Percentiles rank a stretch among this genome's conserved stretches.
phyloP scores from a whole-genome alignment of 257 asterid species.

The Solanum bukasovii region DNA sequence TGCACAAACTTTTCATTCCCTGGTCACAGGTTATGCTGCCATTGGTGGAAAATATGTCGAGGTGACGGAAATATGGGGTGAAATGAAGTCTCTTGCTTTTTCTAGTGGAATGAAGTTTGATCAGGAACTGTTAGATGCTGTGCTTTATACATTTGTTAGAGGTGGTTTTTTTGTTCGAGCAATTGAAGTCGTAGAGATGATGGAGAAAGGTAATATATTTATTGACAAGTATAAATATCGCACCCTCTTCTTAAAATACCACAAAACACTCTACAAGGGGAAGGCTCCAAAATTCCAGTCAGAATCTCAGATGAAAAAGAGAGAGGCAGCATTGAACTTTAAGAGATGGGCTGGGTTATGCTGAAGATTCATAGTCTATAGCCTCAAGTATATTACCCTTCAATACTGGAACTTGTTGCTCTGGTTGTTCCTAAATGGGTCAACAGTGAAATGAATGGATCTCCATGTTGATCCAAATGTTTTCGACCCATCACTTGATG shows the following conservation, averaged over 20 bases:
- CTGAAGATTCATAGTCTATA: slow-evolving; percentile 3
- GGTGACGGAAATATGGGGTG: slow-evolving; percentile 91
- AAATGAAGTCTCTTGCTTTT: slow-evolving; percentile 62
- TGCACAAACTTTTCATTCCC: slow-evolving; percentile 81
- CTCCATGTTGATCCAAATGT: not conserved
- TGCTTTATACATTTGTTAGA: slow-evolving; percentile 78
- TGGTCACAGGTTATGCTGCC: slow-evolving; percentile 81
- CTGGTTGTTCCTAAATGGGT: not conserved
- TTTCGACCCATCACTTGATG: not conserved
- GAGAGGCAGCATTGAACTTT: slow-evolving; percentile 74
- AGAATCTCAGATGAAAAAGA: slow-evolving; percentile 61
- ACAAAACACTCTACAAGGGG: slow-evolving; percentile 58
- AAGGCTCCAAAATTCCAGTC: slow-evolving; percentile 77
- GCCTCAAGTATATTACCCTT: not conserved
- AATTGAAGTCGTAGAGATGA: slow-evolving; percentile 69
- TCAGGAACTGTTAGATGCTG: slow-evolving; percentile 72
- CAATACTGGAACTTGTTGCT: not conserved
- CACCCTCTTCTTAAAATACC: slow-evolving; percentile 67
- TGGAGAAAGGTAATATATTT: slow-evolving; percentile 68
- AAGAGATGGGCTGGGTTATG: slow-evolving; percentile 79
- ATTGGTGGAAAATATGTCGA: slow-evolving; percentile 75
- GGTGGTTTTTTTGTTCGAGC: slow-evolving; percentile 87
- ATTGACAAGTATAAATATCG: slow-evolving; percentile 86
- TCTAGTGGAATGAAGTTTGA: slow-evolving; percentile 71
- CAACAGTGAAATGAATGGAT: not conserved